Evolutionary conservation across 2,329 filamentous ascomycete genomes (phyloP).

Genomic region (Fusarium pseudograminearum): DNA sequence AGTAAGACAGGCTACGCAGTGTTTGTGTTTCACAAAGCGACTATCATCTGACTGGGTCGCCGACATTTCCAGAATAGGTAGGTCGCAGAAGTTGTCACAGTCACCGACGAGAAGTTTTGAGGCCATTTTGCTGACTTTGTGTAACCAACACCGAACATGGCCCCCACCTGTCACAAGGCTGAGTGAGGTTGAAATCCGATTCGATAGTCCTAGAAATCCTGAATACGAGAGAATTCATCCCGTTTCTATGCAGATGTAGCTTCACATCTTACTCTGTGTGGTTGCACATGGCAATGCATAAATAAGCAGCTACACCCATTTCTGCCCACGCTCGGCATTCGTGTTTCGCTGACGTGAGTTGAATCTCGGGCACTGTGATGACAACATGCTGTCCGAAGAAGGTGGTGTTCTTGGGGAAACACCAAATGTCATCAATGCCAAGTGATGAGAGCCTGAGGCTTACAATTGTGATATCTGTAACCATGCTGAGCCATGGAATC

Average conservation of each 20-base stretch:
- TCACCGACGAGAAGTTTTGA: constrained; percentile 13
- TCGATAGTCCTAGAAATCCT: neutral
- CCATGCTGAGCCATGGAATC: fast-evolving
- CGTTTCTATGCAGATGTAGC: no score
- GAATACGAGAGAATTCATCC: neutral
- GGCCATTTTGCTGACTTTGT: neutral
- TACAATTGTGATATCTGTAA: neutral
- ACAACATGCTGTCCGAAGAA: neutral
- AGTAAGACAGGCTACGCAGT: neutral
- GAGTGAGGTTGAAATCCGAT: neutral
- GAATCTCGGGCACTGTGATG: neutral
- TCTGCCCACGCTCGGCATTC: neutral
- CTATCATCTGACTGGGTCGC: neutral
- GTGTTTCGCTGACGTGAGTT: neutral
- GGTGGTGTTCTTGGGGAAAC: neutral
- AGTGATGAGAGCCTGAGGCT: neutral
- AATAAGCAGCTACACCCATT: neutral
- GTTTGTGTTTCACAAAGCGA: neutral
- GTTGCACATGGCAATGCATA: neutral
- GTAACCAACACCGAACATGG: neutral
- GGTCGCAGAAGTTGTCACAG: neutral
- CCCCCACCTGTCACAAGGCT: neutral
- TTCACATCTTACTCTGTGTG: neutral
- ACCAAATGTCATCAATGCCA: neutral
- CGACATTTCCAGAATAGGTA: neutral